phyloP scores from a whole-genome alignment of 805 yeast genomes.

The Cyberlindnera petersonii region DNA sequence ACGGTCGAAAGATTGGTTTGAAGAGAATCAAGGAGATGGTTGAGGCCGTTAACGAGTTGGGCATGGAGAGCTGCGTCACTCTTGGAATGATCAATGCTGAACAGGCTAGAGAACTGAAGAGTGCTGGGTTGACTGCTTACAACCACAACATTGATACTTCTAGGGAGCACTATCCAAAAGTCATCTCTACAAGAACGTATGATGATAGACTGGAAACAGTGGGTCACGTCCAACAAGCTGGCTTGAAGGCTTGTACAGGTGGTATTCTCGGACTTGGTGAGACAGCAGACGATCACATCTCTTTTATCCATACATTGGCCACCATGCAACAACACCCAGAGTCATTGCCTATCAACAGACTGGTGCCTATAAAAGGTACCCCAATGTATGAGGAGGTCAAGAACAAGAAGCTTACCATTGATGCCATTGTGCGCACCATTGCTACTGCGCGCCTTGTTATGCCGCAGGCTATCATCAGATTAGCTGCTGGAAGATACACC shows the following conservation, averaged over 20 bases:
- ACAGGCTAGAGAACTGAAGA: slow-evolving; percentile 56
- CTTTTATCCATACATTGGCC: slow-evolving; percentile 61
- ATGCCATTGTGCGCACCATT: slow-evolving; percentile 61
- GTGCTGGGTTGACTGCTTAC: slow-evolving; percentile 77
- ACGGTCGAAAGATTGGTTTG: slow-evolving; percentile 66
- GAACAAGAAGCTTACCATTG: slow-evolving; percentile 48
- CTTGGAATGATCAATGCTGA: slow-evolving; percentile 68
- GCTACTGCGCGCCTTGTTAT: slow-evolving; percentile 73
- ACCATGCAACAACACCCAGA: slow-evolving; percentile 75
- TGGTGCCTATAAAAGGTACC: slow-evolving; percentile 78
- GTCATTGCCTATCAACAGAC: slow-evolving; percentile 72
- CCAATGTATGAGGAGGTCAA: slow-evolving; percentile 58
- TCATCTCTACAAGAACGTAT: slow-evolving; percentile 63
- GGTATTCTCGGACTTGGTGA: slow-evolving; percentile 81
- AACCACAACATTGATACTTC: slow-evolving; percentile 81
- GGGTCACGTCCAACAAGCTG: slow-evolving; percentile 56
- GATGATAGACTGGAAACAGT: slow-evolving; percentile 72
- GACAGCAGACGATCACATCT: slow-evolving; percentile 63
- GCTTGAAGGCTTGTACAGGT: slow-evolving; percentile 71
- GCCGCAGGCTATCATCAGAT: slow-evolving; percentile 67
- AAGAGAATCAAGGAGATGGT: slow-evolving; percentile 65
- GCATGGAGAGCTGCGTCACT: slow-evolving; percentile 77
- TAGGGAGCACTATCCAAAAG: slow-evolving; percentile 69
- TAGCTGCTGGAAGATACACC: slow-evolving; percentile 79
- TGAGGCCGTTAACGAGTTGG: slow-evolving; percentile 54